Percentiles rank a stretch among this genome's conserved stretches.
phyloP scores from a whole-genome alignment of 441 rosid species.

The Mallotus japonicus region DNA sequence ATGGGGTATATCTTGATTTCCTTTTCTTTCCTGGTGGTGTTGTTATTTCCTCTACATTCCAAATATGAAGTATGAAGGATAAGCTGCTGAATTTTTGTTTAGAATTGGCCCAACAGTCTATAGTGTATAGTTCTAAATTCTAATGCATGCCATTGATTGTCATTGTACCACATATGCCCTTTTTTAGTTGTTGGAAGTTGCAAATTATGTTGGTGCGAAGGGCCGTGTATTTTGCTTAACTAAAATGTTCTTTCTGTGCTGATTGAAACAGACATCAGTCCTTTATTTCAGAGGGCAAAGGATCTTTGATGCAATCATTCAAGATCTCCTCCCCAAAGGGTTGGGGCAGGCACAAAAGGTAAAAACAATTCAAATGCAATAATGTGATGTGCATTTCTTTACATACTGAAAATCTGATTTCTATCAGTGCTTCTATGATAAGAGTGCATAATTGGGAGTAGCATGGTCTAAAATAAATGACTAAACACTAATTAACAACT shows the following conservation, averaged over 20 bases:
- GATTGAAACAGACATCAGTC: slow-evolving; percentile 62
- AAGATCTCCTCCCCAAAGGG: slow-evolving; percentile 43
- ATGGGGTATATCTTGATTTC: slow-evolving; percentile 53
- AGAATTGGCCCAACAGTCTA: too few species aligned
- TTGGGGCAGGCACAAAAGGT: slow-evolving; percentile 70
- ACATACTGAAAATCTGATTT: neutral
- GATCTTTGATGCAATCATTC: slow-evolving; percentile 51
- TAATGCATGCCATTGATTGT: neutral
- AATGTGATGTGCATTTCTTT: neutral
- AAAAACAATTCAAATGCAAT: neutral
- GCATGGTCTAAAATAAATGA: too few species aligned
- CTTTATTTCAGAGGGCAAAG: slow-evolving; percentile 90
- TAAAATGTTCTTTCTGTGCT: slow-evolving; percentile 13
- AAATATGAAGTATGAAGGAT: too few species aligned
- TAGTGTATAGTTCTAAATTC: neutral
- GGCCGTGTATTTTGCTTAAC: neutral
- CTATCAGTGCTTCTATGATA: neutral
- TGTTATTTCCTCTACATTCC: too few species aligned
- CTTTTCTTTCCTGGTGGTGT: too few species aligned
- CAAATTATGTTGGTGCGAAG: neutral
- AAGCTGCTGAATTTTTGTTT: too few species aligned
- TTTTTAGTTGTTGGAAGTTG: neutral
- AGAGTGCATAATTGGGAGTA: neutral
- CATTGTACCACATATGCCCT: neutral
- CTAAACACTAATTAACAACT: neutral